Evolutionary conservation across 2,329 filamentous ascomycete species (phyloP).

Genomic region (Colletotrichum chrysophilum): DNA sequence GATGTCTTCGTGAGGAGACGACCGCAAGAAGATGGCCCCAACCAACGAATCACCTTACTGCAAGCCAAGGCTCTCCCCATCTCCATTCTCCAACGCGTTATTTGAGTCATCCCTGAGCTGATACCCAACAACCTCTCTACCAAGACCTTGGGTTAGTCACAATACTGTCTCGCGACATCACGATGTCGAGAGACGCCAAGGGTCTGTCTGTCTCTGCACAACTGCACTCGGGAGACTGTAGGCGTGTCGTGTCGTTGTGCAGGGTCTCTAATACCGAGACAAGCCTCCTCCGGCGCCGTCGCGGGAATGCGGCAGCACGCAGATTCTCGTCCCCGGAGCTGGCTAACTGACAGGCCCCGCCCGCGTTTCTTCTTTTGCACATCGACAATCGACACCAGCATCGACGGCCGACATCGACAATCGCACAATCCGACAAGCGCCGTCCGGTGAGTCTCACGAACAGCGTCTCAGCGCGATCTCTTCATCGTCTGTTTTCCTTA

Average conservation of each 20-base stretch:
- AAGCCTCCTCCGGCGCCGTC: not conserved
- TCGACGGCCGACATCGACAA: not conserved
- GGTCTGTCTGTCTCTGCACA: not conserved
- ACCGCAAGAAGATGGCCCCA: not conserved
- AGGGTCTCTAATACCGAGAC: not conserved
- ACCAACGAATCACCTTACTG: not conserved
- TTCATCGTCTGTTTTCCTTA: not conserved
- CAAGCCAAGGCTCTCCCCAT: not conserved
- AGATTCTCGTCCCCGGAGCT: not conserved
- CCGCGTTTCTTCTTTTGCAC: not conserved
- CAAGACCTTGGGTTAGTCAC: not conserved
- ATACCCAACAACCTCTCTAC: not conserved
- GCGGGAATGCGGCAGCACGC: not conserved
- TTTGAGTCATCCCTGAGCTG: not conserved
- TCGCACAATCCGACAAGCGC: not conserved
- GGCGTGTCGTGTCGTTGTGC: not conserved
- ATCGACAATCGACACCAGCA: not conserved
- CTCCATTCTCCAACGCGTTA: not conserved
- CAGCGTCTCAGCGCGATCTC: not conserved
- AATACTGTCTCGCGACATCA: not conserved
- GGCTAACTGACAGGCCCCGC: not conserved
- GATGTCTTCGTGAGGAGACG: not conserved
- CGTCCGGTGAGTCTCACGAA: not conserved
- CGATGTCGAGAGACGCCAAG: not conserved
- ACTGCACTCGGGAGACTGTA: not conserved